phyloP scores from a whole-genome alignment of 768 basidiomycete species.

The Rickenella mellea region DNA sequence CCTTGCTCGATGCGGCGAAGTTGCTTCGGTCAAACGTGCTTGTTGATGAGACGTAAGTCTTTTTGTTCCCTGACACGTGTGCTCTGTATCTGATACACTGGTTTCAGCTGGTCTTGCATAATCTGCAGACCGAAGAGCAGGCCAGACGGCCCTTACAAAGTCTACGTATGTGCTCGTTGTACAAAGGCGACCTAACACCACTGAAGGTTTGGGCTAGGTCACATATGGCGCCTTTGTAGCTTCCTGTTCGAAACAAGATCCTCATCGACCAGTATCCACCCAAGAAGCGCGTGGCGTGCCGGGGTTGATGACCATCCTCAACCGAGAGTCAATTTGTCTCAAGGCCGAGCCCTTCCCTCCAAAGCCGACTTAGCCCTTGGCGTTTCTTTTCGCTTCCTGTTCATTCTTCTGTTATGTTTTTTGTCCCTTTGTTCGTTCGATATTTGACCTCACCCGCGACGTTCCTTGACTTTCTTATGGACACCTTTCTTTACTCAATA shows the following conservation, averaged over 20 bases:
- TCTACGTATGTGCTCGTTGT: slow-evolving; percentile 36
- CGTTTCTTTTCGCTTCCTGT: too few relatives aligned
- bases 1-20: slow-evolving; percentile 40
- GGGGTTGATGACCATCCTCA: slow-evolving; percentile 66
- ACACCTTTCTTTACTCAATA: too few relatives aligned
- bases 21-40: slow-evolving; percentile 48
- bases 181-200: not conserved
- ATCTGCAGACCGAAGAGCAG: slow-evolving; percentile 45
- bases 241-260: slow-evolving; percentile 41
- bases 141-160: slow-evolving; percentile 44
- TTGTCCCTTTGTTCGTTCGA: too few relatives aligned
- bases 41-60: slow-evolving; percentile 59
- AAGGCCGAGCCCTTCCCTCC: too few relatives aligned
- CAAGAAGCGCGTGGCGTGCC: slow-evolving; percentile 53
- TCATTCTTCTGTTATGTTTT: too few relatives aligned
- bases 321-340: too few relatives aligned
- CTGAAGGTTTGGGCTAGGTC: slow-evolving; percentile 29
- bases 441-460: too few relatives aligned
- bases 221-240: slow-evolving; percentile 54
- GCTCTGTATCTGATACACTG: not conserved
- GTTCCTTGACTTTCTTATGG: too few relatives aligned
- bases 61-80: not conserved
- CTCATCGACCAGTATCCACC: slow-evolving; percentile 52
- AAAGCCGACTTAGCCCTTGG: too few relatives aligned
- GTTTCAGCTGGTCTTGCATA: slow-evolving; percentile 51